Conservation (phyloP, 2,329 filamentous ascomycete species). For the Fonsecaea multimorphosa region DNA sequence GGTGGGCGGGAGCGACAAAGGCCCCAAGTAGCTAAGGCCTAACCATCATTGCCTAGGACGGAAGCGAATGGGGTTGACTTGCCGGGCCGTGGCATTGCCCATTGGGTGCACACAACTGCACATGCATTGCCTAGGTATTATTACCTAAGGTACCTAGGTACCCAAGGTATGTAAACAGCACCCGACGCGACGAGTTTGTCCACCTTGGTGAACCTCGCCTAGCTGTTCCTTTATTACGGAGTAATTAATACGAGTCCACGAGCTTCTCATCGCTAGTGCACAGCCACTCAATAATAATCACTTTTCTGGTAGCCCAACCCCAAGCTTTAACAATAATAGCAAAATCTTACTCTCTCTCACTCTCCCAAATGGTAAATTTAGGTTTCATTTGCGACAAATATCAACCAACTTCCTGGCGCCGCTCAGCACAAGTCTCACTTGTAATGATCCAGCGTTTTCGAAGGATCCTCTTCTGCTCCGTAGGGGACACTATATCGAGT, state of each 20-base stretch:
- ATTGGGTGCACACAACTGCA: background rate
- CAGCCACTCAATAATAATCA: slow-evolving; percentile 4
- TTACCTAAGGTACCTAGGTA: too few species aligned
- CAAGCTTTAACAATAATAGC: slow-evolving; percentile 5
- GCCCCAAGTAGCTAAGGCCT: too few species aligned
- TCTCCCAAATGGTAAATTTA: background rate
- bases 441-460: background rate
- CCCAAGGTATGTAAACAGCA: too few species aligned
- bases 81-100: background rate
- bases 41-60: background rate
- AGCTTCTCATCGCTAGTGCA: background rate
- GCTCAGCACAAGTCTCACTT: background rate
- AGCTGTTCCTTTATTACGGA: too few species aligned
- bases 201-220: background rate
- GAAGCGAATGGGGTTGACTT: background rate
- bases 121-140: background rate
- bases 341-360: too few species aligned
- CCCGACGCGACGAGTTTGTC: background rate
- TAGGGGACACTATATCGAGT: background rate
- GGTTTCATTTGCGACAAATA: background rate
- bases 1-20: background rate
- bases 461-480: background rate
- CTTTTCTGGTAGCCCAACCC: background rate
- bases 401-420: background rate
- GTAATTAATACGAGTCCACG: too few species aligned